Evolutionary conservation across 2,329 filamentous ascomycete genomes (phyloP).

Genomic region (Beauveria scarabaeidicola): DNA sequence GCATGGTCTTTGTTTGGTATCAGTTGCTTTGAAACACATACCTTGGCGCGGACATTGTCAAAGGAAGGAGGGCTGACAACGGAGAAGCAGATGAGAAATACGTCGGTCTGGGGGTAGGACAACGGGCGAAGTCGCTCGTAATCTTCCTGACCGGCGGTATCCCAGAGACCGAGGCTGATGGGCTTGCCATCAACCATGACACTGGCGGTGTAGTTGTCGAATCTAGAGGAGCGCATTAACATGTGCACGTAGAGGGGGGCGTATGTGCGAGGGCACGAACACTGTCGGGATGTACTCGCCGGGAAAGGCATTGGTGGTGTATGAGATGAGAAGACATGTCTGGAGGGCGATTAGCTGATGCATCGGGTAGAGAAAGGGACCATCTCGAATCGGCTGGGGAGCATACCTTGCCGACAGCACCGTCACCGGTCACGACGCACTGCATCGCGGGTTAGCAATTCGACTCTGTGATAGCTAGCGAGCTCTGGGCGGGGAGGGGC

Average conservation of each 20-base stretch:
- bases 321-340: slow-evolving; percentile 98
- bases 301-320: slow-evolving; percentile 99
- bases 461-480: slow-evolving; percentile 23
- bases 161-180: slow-evolving; percentile 93
- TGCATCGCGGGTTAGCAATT: slow-evolving; percentile 35
- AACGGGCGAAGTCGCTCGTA: slow-evolving; percentile 92
- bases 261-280: slow-evolving; percentile 42
- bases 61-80: slow-evolving; percentile 97
- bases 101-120: slow-evolving; percentile 96
- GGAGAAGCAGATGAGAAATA: slow-evolving; percentile 97
- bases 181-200: slow-evolving; percentile 99
- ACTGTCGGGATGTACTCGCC: slow-evolving; percentile 99
- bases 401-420: slow-evolving; percentile 91
- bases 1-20: not conserved
- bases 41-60: slow-evolving; percentile 98
- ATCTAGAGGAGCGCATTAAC: slow-evolving; percentile 43
- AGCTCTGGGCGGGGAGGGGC: slow-evolving; percentile 10
- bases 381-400: not conserved
- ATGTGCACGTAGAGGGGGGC: slow-evolving; percentile 9
- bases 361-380: not conserved
- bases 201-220: slow-evolving; percentile 98
- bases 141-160: slow-evolving; percentile 98
- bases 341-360: slow-evolving; percentile 32
- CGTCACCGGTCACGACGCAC: slow-evolving; percentile 98
- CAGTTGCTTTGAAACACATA: slow-evolving; percentile 35